A percentile compares a stretch with the other conserved stretches of the same genome.
Conservation (phyloP, 2,329 filamentous ascomycete species). For the Colletotrichum lindemuthianum region DNA sequence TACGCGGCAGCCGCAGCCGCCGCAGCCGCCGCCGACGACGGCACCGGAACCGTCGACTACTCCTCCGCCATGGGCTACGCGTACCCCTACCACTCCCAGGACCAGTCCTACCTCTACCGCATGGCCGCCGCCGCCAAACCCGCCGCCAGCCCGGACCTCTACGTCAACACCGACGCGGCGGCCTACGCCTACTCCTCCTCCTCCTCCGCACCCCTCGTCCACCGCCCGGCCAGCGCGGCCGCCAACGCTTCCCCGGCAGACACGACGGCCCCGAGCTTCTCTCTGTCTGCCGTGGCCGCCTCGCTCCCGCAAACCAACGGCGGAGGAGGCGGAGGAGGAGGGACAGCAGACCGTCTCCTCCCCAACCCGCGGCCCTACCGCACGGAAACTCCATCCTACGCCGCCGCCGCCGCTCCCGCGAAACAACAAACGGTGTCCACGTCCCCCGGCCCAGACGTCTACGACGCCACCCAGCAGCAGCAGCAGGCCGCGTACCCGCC, state of each 20-base stretch:
- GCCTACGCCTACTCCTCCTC: slow-evolving; percentile 44
- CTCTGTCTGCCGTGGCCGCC: slow-evolving; percentile 53
- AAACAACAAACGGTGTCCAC: background rate
- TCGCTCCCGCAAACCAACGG: slow-evolving; percentile 48
- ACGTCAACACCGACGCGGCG: slow-evolving; percentile 47
- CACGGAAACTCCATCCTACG: slow-evolving; percentile 22
- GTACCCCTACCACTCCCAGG: slow-evolving; percentile 49
- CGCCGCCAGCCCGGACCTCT: slow-evolving; percentile 41
- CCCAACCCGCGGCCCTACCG: slow-evolving; percentile 46
- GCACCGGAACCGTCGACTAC: slow-evolving; percentile 46
- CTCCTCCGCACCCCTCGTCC: slow-evolving; percentile 43
- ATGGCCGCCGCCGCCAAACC: slow-evolving; percentile 42
- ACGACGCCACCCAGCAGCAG: slow-evolving; percentile 13
- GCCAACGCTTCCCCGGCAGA: slow-evolving; percentile 40
- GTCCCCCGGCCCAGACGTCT: slow-evolving; percentile 23
- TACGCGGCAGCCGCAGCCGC: slow-evolving; percentile 42
- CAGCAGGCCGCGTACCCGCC: slow-evolving; percentile 30
- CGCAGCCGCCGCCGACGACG: slow-evolving; percentile 45
- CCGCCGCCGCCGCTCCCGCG: slow-evolving; percentile 6
- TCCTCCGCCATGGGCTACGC: slow-evolving; percentile 45
- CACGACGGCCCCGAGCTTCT: slow-evolving; percentile 47
- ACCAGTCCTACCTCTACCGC: slow-evolving; percentile 45
- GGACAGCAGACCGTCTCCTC: slow-evolving; percentile 42
- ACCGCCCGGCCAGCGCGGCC: slow-evolving; percentile 44
- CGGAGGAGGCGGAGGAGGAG: too few species aligned